Percentiles rank a stretch among this genome's conserved stretches.
Evolutionary conservation across 1,284 basidiomycete genomes (phyloP).

Genomic region (Uromyces viciae-fabae): DNA sequence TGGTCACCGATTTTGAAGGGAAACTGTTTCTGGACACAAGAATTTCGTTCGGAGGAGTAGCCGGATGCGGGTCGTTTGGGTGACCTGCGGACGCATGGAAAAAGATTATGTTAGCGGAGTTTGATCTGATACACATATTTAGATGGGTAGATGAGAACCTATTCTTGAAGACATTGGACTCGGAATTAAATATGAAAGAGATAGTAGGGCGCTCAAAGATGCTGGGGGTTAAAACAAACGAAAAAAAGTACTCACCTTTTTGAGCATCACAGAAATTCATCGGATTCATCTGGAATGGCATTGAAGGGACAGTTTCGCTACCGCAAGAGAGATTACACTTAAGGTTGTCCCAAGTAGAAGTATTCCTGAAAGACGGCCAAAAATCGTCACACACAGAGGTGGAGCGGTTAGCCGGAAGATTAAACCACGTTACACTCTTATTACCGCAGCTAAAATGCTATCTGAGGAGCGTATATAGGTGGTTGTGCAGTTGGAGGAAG

Average conservation of each 20-base stretch:
- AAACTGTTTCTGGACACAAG: no score
- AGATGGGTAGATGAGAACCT: slow-evolving; percentile 6
- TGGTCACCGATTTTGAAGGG: no score
- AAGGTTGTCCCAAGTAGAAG: not conserved
- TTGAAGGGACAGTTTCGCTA: not conserved
- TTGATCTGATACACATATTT: not conserved
- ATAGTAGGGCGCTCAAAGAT: not conserved
- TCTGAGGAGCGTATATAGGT: not conserved
- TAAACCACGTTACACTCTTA: not conserved
- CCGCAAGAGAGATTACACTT: not conserved
- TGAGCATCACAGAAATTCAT: not conserved
- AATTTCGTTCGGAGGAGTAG: not conserved
- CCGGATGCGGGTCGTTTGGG: no score
- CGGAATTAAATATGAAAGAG: not conserved
- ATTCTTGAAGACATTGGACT: not conserved
- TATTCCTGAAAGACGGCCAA: not conserved
- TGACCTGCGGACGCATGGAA: no score
- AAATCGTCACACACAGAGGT: not conserved
- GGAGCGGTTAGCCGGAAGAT: not conserved
- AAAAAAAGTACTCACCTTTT: not conserved
- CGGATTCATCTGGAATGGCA: slow-evolving; percentile 7
- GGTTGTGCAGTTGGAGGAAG: not conserved
- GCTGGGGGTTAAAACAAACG: slow-evolving; percentile 1
- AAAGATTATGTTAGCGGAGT: no score
- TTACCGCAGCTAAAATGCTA: not conserved